Conservation (phyloP, 768 basidiomycete genomes). For the Tylopilus sp. region DNA sequence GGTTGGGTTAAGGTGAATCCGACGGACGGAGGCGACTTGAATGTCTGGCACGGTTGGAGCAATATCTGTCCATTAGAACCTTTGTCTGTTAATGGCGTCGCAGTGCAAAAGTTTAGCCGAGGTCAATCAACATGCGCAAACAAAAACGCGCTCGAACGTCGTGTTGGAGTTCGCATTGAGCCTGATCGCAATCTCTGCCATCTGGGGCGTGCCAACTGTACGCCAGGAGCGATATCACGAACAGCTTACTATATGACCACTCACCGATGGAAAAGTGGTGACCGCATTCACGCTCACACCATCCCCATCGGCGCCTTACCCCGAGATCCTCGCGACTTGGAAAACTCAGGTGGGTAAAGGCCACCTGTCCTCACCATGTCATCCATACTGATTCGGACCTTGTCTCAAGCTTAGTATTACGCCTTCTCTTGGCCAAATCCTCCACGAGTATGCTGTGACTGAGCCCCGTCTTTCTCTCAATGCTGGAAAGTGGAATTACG, state of each 20-base stretch:
- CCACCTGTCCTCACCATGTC: constrained; percentile 24
- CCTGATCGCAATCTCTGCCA: constrained; percentile 8
- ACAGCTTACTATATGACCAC: constrained; percentile 50
- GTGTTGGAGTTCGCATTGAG: constrained; percentile 2
- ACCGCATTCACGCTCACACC: constrained; percentile 81
- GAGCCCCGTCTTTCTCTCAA: constrained; percentile 89
- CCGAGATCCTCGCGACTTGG: constrained; percentile 50
- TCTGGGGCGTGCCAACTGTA: not conserved
- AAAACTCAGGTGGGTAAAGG: constrained; percentile 44
- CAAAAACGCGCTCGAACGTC: no score
- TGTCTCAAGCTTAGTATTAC: constrained; percentile 71
- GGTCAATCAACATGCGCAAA: no score
- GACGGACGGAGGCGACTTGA: no score
- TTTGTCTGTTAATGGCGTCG: no score
- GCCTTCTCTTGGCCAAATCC: constrained; percentile 78
- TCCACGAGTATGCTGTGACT: constrained; percentile 82
- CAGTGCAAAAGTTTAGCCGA: no score
- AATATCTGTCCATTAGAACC: no score
- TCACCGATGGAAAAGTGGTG: constrained; percentile 80
- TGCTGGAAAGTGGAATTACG: constrained; percentile 89
- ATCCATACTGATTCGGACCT: not conserved
- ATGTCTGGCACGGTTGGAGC: no score
- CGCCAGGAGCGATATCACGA: constrained; percentile 43
- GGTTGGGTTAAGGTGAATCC: no score
- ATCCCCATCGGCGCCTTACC: constrained; percentile 50